Evolutionary conservation across 495 filamentous ascomycete genomes (phyloP), one percentile per base, ranked within the genome.

Genomic region (Aspergillus olivimuriae): DNA sequence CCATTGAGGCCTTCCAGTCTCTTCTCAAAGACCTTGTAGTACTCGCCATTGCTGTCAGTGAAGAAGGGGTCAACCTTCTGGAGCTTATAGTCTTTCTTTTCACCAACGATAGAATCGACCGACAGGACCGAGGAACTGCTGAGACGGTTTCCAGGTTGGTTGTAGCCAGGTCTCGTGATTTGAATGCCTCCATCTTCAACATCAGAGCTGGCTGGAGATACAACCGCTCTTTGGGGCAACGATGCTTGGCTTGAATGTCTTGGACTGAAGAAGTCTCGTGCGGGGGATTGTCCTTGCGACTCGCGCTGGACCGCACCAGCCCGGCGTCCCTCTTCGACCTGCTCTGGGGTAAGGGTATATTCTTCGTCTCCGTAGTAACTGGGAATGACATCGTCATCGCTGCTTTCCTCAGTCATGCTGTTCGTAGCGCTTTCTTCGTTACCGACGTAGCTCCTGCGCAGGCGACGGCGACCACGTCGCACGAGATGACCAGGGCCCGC

Each of bases 61-160:
- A 86, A 86, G 65, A 77, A 82, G 4, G 81, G 82, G 41, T 83
- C 78, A 4, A 85, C 80, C 38, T 84, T 77, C 51, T 85, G 82
- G 9, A 84, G 70, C 47, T 77, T 76, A 46, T 77, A 78, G 46
- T 85, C 78, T 19, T 76, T 77, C 47, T 76, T 71, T 38, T 80
- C 79, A 11, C 78, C 78, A 12, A 81, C 69, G 5, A 84, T 73
- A 1, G 74, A 75, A 22, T 74, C 68, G 33, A 75, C 70, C 2
- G 68, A 72, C 20, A 73, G 59, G 43, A 76, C 57, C 53, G 78
- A 73, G 22, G 66, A 46, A 31, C 61, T 61, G 35, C 62, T 70
- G 15, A 73, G 57, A n/a, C 68, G 62, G 18, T 56, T 67, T 14
- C 55, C 57, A 34, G 63, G 46, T 22, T 63, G 59, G 2, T 60